A percentile compares a stretch with the other conserved stretches of the same genome.
phyloP scores from a whole-genome alignment of 2,329 filamentous ascomycete genomes.

The Pseudogymnoascus sp. region DNA sequence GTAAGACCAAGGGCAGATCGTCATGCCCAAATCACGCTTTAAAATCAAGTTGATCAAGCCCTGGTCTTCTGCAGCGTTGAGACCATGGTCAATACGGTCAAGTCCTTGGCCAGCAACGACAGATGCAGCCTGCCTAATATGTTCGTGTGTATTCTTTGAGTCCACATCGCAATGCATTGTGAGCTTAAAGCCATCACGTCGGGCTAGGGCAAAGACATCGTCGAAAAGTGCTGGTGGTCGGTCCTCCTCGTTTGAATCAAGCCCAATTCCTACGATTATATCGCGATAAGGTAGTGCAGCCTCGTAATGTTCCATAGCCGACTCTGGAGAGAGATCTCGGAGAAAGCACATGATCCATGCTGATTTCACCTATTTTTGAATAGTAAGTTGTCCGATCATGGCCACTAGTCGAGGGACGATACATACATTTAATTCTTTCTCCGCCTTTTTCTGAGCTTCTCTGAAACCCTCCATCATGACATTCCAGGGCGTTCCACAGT shows the following conservation, averaged over 20 bases:
- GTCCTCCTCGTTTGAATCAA: slow-evolving; percentile 52
- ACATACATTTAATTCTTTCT: slow-evolving; percentile 50
- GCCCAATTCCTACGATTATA: slow-evolving; percentile 47
- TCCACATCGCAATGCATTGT: slow-evolving; percentile 58
- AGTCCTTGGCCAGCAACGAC: slow-evolving; percentile 52
- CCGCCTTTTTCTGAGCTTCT: slow-evolving; percentile 49
- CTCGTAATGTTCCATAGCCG: slow-evolving; percentile 40
- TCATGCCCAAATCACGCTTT: slow-evolving; percentile 46
- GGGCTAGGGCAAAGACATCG: slow-evolving; percentile 48
- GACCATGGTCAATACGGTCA: slow-evolving; percentile 64
- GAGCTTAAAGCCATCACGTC: slow-evolving; percentile 42
- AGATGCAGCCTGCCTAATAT: slow-evolving; percentile 41
- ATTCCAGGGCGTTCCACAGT: slow-evolving; percentile 50
- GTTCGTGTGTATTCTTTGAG: slow-evolving; percentile 60
- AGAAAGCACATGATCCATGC: slow-evolving; percentile 63
- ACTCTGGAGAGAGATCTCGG: slow-evolving; percentile 54
- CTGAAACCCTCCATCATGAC: slow-evolving; percentile 55
- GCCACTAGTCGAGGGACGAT: background rate
- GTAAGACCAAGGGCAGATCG: slow-evolving; percentile 65
- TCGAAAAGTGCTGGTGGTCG: slow-evolving; percentile 49
- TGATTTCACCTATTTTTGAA: slow-evolving; percentile 29
- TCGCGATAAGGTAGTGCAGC: slow-evolving; percentile 27
- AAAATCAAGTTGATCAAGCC: slow-evolving; percentile 39
- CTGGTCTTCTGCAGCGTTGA: slow-evolving; percentile 46
- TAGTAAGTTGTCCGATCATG: background rate